Evolutionary conservation across 2,329 filamentous ascomycete genomes (phyloP), one percentile per base, ranked within the genome.

Genomic region (Neonectria ditissima): DNA sequence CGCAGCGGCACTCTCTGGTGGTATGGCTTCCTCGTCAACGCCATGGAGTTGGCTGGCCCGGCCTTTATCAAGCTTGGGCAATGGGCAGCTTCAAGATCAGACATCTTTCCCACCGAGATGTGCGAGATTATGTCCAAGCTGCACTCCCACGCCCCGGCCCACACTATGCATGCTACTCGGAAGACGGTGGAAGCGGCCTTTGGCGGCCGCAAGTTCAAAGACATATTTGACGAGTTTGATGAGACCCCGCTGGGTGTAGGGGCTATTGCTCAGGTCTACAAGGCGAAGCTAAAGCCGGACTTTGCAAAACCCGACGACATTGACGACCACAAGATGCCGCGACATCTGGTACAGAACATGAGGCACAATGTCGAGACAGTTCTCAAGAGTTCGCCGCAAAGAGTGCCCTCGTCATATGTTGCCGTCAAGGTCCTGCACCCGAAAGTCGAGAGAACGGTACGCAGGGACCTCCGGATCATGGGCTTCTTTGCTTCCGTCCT

Each of bases 51-150:
- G 75, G 93, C 95, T 18, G 96, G 96, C 0, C 94, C 96, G 47
- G 94, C 96, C 0, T 99, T 99, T 75, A 99, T 99, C 81, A 99
- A 99, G 89, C 88, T 99, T 58, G 96, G 96, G 16, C 96, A 99
- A 89, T 99, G 96, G 96, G 96, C 96, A 18, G 96, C 96, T 3
- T 98, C 96, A 5, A 87, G 96, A 76, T 92, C 94, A 44, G 96
- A 99, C 79, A 97, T 99, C 75, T 99, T 99, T 76, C 96, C 96
- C 2, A 91, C 87, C 22, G 90, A 97, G 78, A 89, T 99, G 87
- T 99, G 96, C 80, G 87, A 87, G 45, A 89, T 94, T 76, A 96
- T 99, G 95, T 97, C 94, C 1, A 92, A 94, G 65, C 86, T 99
- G 48, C 96, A 99, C 80, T 97, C 96, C 2, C 89, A 98, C 76